Percentiles rank a stretch among this genome's conserved stretches.
These are phyloP conservation scores for Plasmodium yoelii DNA, from an alignment of 169 alveolate genomes.

Conservation along the genomic window DNA sequence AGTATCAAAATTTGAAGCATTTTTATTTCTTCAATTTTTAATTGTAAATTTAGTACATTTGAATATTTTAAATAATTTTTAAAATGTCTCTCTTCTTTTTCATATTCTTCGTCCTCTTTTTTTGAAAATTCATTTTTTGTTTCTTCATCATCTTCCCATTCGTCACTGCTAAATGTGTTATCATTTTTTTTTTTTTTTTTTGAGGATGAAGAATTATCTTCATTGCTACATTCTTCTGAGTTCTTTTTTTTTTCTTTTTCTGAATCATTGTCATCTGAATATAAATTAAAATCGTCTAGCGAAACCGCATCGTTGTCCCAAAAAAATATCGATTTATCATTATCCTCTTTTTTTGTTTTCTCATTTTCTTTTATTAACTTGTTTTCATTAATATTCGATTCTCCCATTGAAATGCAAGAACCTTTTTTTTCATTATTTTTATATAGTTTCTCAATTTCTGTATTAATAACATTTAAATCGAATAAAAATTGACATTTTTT, in stretches of 20 bases:
- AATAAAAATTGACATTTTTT: constrained; percentile 45
- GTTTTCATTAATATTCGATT: neutral
- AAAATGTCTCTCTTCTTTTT: constrained; percentile 14
- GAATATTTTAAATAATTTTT: constrained; percentile 14
- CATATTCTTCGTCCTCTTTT: constrained; percentile 5
- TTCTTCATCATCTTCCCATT: neutral
- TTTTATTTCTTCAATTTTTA: constrained; percentile 42
- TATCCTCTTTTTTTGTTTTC: neutral
- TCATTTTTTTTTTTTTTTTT: neutral
- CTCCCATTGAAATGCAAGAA: neutral
- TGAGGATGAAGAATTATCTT: neutral
- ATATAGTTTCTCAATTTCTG: constrained; percentile 15
- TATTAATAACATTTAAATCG: constrained; percentile 42
- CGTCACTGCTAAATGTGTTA: neutral
- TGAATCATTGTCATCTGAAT: constrained; percentile 30
- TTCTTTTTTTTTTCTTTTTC: constrained; percentile 8
- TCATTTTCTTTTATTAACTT: neutral
- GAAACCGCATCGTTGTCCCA: constrained; percentile 43
- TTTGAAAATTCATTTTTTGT: neutral
- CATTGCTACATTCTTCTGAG: neutral
- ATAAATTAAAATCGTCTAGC: constrained; percentile 66
- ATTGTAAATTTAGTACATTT: constrained; percentile 31
- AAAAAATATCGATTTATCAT: constrained; percentile 24
- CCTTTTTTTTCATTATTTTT: neutral
- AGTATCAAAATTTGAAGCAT: constrained; percentile 45